A percentile compares a stretch with the other conserved stretches of the same genome.
phyloP scores from a whole-genome alignment of 2,329 filamentous ascomycete genomes.

The Aspergillus quadrilineatus region DNA sequence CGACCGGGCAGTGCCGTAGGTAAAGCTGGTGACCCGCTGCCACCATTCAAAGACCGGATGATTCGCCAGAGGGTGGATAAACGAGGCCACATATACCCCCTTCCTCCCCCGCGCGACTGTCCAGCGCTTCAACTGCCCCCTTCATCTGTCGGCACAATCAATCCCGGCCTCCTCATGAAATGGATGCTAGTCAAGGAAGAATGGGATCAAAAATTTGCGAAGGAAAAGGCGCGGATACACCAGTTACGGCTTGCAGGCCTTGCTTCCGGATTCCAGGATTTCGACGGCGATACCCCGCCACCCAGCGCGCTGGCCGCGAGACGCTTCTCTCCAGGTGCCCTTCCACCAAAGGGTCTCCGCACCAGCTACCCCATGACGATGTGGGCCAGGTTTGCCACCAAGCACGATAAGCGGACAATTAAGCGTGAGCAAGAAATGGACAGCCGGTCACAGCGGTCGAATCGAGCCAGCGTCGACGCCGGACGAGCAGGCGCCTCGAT shows the following conservation, averaged over 20 bases:
- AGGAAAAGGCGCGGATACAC: constrained; percentile 68
- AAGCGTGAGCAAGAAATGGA: constrained; percentile 30
- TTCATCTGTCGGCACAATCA: constrained; percentile 73
- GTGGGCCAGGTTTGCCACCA: constrained; percentile 86
- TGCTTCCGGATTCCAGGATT: constrained; percentile 67
- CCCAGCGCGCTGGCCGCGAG: constrained; percentile 78
- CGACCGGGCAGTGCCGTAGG: constrained; percentile 57
- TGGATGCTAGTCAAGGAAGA: constrained; percentile 75
- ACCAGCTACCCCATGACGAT: constrained; percentile 75
- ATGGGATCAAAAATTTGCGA: constrained; percentile 72
- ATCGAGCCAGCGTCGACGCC: constrained; percentile 28
- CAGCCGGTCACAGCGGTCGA: constrained; percentile 23
- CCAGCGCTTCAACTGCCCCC: constrained; percentile 64
- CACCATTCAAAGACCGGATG: constrained; percentile 80
- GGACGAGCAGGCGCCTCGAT: constrained; percentile 27
- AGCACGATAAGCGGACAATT: constrained; percentile 77
- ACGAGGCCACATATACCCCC: constrained; percentile 69
- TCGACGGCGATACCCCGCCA: constrained; percentile 75
- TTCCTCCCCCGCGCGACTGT: constrained; percentile 65
- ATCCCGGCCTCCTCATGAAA: constrained; percentile 73
- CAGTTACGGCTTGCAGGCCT: constrained; percentile 72
- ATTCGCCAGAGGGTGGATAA: constrained; percentile 83
- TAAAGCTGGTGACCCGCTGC: constrained; percentile 81
- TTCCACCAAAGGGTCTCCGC: constrained; percentile 29
- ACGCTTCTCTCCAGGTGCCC: constrained; percentile 42